A percentile compares a stretch with the other conserved stretches of the same genome.
Conservation (phyloP, 306 rosid genomes). For the Dicorynia guianensis region DNA sequence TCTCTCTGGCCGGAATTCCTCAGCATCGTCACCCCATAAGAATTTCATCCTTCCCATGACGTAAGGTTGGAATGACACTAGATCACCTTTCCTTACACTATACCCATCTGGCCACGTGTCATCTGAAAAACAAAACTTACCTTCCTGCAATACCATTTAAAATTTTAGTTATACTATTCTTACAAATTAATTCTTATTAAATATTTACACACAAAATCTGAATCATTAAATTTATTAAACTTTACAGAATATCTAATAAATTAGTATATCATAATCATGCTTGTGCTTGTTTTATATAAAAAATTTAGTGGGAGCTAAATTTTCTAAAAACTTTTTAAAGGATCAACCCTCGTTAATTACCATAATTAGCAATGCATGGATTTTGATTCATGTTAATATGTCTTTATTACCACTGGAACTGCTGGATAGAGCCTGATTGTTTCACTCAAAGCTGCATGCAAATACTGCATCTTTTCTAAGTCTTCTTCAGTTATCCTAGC, state of each 20-base stretch:
- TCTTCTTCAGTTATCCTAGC: constrained; percentile 41
- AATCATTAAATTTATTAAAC: too few relatives aligned
- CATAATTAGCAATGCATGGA: neutral
- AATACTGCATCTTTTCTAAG: constrained; percentile 51
- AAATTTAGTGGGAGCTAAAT: too few relatives aligned
- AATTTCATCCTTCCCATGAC: constrained; percentile 62
- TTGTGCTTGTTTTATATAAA: too few relatives aligned
- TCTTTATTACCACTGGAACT: constrained; percentile 40
- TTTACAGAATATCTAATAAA: too few relatives aligned
- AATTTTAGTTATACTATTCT: too few relatives aligned
- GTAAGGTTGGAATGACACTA: constrained; percentile 50
- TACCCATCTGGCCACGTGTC: constrained; percentile 56
- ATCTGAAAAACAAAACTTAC: constrained; percentile 51
- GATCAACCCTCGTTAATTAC: too few relatives aligned
- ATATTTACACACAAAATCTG: too few relatives aligned
- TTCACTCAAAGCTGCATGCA: constrained; percentile 51
- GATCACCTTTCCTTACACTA: constrained; percentile 45
- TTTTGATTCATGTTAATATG: neutral
- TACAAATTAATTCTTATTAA: too few relatives aligned
- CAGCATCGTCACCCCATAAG: constrained; percentile 58
- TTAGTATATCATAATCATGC: too few relatives aligned
- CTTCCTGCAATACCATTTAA: constrained; percentile 38
- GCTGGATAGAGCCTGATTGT: constrained; percentile 57
- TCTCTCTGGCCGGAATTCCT: constrained; percentile 51
- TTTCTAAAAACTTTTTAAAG: neutral